Percentiles rank a stretch among this genome's conserved stretches.
phyloP scores from a whole-genome alignment of 805 yeast species.

The Hanseniaspora guilliermondii region DNA sequence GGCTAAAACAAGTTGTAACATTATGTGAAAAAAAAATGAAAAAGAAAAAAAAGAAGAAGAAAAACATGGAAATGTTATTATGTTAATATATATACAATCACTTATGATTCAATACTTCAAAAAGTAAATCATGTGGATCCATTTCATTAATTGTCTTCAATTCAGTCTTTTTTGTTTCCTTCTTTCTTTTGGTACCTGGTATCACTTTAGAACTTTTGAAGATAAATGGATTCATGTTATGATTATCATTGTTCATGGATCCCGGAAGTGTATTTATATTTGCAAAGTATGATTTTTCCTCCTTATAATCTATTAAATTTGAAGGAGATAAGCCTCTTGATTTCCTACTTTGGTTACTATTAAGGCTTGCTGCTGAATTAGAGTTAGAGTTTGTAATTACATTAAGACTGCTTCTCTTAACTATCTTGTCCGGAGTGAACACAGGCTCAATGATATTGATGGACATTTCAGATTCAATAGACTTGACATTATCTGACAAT shows the following conservation, averaged over 20 bases:
- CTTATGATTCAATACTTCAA: slow-evolving; percentile 3
- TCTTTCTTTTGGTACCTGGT: not conserved
- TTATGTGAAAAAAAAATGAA: slow-evolving; percentile 27
- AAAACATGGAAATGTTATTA: not conserved
- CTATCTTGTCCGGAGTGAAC: not conserved
- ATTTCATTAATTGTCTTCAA: not conserved
- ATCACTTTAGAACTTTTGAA: not conserved
- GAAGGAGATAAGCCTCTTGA: not conserved
- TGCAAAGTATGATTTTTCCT: not conserved
- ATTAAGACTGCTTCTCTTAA: not conserved
- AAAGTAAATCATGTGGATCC: not conserved
- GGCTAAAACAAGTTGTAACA: slow-evolving; percentile 27
- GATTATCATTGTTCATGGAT: not conserved
- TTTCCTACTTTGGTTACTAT: not conserved
- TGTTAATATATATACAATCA: not conserved
- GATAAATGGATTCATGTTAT: not conserved
- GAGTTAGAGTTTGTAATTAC: not conserved
- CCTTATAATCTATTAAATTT: not conserved
- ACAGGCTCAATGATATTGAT: not conserved
- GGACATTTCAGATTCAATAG: not conserved
- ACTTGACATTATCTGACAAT: not conserved
- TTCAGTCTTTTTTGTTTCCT: not conserved
- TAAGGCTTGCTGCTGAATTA: not conserved
- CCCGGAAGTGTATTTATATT: not conserved
- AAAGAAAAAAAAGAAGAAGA: not conserved